phyloP scores from a whole-genome alignment of 163 green algal genomes.

The Chlamydomonas reinhardtii region DNA sequence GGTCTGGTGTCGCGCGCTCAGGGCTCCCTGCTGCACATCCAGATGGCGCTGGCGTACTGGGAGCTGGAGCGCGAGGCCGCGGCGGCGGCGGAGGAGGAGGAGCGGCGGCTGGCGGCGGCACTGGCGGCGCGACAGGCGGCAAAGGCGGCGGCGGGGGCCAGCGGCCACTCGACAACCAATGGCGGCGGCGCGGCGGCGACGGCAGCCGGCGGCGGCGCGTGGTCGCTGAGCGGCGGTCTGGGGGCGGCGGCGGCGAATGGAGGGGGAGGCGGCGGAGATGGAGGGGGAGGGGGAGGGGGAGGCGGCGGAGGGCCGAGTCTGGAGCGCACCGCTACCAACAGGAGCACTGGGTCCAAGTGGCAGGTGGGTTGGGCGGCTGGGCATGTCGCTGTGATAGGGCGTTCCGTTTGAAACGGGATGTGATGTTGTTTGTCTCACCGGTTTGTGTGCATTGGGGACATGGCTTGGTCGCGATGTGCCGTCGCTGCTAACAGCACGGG shows the following conservation, averaged over 20 bases:
- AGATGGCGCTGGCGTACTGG: conserved; percentile 12
- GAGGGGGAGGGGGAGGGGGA: too few relatives aligned
- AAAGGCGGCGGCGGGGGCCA: neutral
- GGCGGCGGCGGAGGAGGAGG: conserved; percentile 7
- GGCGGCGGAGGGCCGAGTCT: neutral
- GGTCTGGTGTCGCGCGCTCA: neutral
- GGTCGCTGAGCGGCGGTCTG: too few relatives aligned
- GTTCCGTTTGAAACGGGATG: too few relatives aligned
- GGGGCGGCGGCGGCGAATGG: too few relatives aligned
- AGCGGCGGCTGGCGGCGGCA: neutral
- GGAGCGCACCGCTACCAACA: neutral
- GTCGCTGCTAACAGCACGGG: too few relatives aligned
- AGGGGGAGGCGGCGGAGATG: neutral
- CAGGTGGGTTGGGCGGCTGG: neutral
- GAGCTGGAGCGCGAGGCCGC: neutral
- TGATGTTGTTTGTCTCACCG: too few relatives aligned
- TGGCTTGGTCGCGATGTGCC: too few relatives aligned
- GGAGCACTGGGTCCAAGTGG: neutral
- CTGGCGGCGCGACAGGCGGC: neutral
- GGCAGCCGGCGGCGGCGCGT: too few relatives aligned
- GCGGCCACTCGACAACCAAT: neutral
- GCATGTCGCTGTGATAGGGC: too few relatives aligned
- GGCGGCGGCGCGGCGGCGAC: too few relatives aligned
- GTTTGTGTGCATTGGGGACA: too few relatives aligned
- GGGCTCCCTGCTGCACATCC: conserved; percentile 19